Evolutionary conservation across 2,329 filamentous ascomycete species (phyloP).

Genomic region (Phialophora tarda): DNA sequence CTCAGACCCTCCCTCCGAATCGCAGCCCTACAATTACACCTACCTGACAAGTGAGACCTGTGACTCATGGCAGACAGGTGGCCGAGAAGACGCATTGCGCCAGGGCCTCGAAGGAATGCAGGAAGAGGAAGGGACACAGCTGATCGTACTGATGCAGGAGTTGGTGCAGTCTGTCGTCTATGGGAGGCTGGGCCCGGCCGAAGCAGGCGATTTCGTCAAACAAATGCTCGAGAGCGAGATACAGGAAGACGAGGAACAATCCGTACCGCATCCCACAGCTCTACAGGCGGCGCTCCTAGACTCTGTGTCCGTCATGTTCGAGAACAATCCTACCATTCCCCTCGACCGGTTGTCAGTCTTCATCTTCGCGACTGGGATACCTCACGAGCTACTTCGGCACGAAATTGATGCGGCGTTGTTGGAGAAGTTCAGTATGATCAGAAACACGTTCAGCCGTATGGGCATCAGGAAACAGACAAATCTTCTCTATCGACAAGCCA

Average conservation of each 20-base stretch:
- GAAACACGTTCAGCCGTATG: constrained; percentile 81
- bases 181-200: constrained; percentile 67
- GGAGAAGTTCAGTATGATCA: constrained; percentile 76
- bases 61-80: constrained; percentile 69
- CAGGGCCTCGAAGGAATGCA: constrained; percentile 67
- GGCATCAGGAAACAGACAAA: constrained; percentile 91
- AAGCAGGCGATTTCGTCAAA: constrained; percentile 74
- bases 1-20: constrained; percentile 38
- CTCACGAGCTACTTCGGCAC: constrained; percentile 73
- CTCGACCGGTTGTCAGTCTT: constrained; percentile 66
- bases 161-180: constrained; percentile 77
- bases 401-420: constrained; percentile 81
- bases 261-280: constrained; percentile 16
- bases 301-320: constrained; percentile 76
- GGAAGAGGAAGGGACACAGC: constrained; percentile 69
- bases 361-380: constrained; percentile 73
- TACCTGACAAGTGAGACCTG: constrained; percentile 74
- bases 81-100: constrained; percentile 68
- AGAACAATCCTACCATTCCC: constrained; percentile 67
- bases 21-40: constrained; percentile 70
- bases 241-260: constrained; percentile 4
- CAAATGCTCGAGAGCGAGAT: constrained; percentile 49
- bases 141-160: constrained; percentile 82
- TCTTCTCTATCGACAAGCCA: constrained; percentile 90
- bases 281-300: constrained; percentile 33